Evolutionary conservation across 148 eudicot species (phyloP), one percentile per base, ranked within the genome.

Genomic region (Heliosperma pusillum): DNA sequence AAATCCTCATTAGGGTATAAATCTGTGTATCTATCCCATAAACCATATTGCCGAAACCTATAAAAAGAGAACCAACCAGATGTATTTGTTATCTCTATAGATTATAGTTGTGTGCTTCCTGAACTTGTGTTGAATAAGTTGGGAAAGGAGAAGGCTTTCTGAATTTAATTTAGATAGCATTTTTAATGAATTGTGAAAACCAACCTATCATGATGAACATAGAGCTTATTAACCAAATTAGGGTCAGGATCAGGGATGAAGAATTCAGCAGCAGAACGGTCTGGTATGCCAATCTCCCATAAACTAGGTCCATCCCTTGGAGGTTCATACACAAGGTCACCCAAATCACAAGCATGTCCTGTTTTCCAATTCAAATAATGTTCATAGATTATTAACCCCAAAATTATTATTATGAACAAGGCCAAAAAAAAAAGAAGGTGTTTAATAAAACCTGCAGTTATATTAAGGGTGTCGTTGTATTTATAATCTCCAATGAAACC

Each of bases 1-100:
- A 95, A 78, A 83, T 95, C 98, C 40, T 80, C 77, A 6, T 81
- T 70, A 21, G 97, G 93, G 74, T 90, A 92, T 70, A 95, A 33
- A 3, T 92, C 89, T 7, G 89, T 75, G 66, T 95, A 95, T 71
- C 90, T 83, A 53, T 92, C 92, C 98, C 98, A 95, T 64, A 95
- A 73, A 50, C 98, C 98, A 77, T 95, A 92, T 29, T 92, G 98
- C 69, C 97, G 88, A 85, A 81, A 95, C 85, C 97, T 94, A 84
- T 63, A 66, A 16, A 40, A 27, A 73, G 25, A 70, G 12, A 7
- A 50, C 22, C 79, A 70, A 50, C 30, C 76, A 70, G 24, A n/a
- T 44, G 25, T 5, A 42, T 69, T 45, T 69, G 16, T 76, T 26
- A 29, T 27, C 26, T 45, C 16, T 12, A 21, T 10, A 30, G n/a